These are phyloP conservation scores for Inga laurina DNA, from an alignment of 306 rosid species.

Conservation along the genomic window DNA sequence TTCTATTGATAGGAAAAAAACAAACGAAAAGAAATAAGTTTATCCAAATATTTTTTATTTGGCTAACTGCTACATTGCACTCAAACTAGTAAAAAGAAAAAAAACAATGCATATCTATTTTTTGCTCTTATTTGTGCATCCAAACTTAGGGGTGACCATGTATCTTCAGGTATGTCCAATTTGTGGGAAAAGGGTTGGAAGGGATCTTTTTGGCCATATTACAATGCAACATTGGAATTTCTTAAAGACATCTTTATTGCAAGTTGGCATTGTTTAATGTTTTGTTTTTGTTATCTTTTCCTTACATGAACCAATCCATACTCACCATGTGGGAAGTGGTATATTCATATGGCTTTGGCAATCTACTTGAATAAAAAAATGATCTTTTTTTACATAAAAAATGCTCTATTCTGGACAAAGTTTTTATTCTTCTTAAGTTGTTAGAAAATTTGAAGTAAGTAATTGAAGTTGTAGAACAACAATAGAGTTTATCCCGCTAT, in stretches of 20 bases:
- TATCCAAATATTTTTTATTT: no score
- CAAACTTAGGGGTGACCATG: neutral
- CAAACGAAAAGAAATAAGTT: no score
- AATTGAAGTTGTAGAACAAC: neutral
- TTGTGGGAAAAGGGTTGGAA: constrained; percentile 61
- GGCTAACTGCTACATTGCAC: no score
- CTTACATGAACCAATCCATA: neutral
- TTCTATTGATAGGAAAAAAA: no score
- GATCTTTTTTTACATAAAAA: neutral
- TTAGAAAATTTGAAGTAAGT: neutral
- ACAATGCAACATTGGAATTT: constrained; percentile 79
- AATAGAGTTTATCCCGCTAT: neutral
- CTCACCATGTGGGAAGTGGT: neutral
- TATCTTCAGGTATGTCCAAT: constrained; percentile 80
- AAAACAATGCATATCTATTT: no score
- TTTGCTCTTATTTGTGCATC: no score
- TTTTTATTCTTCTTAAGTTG: neutral
- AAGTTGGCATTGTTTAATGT: constrained; percentile 1
- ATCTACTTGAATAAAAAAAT: neutral
- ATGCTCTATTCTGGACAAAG: neutral
- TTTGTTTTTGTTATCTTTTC: constrained; percentile 13
- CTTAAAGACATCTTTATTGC: constrained; percentile 76
- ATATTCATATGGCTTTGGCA: no score
- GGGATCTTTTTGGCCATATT: constrained; percentile 72
- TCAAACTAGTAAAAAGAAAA: no score